Conservation (phyloP, 768 basidiomycete species). For the Dioszegia crocea region DNA sequence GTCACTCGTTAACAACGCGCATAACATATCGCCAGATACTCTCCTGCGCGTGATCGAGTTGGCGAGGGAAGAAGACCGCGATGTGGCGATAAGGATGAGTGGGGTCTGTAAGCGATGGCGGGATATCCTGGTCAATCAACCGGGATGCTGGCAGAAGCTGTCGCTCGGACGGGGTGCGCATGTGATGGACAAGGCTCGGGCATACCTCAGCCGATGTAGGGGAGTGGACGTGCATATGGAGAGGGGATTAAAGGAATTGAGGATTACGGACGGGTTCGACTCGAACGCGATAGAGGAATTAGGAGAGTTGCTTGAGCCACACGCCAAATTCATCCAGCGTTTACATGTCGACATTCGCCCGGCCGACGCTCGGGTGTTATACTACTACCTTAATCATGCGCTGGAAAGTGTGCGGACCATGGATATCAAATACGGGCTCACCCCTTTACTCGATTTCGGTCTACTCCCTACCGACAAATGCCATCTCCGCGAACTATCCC, state of each 20-base stretch:
- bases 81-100: conserved; percentile 9
- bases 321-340: neutral
- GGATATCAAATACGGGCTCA: too few relatives aligned
- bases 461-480: too few relatives aligned
- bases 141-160: conserved; percentile 8
- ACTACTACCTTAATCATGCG: too few relatives aligned
- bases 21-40: neutral
- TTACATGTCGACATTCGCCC: too few relatives aligned
- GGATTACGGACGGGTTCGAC: conserved; percentile 10
- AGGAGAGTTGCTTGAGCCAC: neutral
- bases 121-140: conserved; percentile 1
- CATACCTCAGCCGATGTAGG: neutral
- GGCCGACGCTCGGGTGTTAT: too few relatives aligned
- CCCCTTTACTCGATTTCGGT: too few relatives aligned
- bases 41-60: conserved; percentile 10
- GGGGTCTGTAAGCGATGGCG: conserved; percentile 15
- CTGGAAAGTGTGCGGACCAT: too few relatives aligned
- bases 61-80: conserved; percentile 5
- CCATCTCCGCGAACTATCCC: too few relatives aligned
- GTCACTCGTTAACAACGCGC: too few relatives aligned
- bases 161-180: conserved; percentile 2
- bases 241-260: neutral
- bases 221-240: neutral
- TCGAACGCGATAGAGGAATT: neutral
- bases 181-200: neutral